Conservation (phyloP, 805 yeast genomes). For the Candida odintsovae region DNA sequence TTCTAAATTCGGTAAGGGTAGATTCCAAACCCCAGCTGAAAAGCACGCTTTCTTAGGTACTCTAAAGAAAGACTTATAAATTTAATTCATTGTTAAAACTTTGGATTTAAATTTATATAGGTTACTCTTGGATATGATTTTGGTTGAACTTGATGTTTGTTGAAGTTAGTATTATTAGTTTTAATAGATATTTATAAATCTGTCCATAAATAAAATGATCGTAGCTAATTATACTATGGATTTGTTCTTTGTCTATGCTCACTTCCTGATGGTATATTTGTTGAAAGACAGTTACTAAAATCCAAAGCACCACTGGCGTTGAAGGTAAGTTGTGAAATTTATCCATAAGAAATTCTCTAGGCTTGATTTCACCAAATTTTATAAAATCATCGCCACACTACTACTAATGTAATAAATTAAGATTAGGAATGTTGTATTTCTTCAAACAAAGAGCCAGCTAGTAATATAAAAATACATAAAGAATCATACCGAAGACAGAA, state of each 20-base stretch:
- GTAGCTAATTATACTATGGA: no score
- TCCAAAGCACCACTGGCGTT: no score
- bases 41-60: constrained; percentile 99
- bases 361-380: no score
- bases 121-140: background rate
- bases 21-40: constrained; percentile 99
- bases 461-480: background rate
- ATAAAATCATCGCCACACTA: background rate
- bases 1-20: constrained; percentile 99
- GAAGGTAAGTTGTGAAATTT: no score
- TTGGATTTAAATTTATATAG: background rate
- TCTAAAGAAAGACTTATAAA: constrained; percentile 91
- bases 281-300: no score
- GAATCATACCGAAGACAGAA: background rate
- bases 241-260: no score
- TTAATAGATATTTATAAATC: background rate
- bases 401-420: background rate
- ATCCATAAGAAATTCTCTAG: no score
- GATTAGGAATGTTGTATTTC: no score
- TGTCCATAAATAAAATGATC: background rate
- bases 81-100: background rate
- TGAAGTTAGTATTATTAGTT: background rate
- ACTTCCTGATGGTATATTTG: no score
- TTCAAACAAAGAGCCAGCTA: background rate
- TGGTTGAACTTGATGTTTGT: background rate